Evolutionary conservation across 129 eudicot genomes (phyloP), one percentile per base, ranked within the genome.

Genomic region (Helianthus tuberosus): DNA sequence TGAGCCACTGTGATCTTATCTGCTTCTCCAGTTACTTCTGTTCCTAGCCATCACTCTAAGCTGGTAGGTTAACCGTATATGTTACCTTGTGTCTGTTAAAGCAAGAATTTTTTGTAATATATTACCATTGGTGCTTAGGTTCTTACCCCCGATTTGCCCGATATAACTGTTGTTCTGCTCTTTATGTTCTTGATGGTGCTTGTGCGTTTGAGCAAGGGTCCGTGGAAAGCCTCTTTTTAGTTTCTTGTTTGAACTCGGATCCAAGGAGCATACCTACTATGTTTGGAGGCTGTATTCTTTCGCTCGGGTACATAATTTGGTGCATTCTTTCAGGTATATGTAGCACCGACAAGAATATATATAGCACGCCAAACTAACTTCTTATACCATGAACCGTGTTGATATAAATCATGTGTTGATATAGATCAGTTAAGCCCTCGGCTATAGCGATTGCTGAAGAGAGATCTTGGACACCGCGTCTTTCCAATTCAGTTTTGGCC

Each of bases 201-300:
- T 94, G 98, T 83, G 97, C 96, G 54, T 94, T 94, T 77, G 98
- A 94, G 90, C 98, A 94, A 94, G 98, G 68, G 97, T 96, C 51
- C 96, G 98, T 74, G 97, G 97, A 64, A 94, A 94, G 65, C 93
- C 97, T 77, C 84, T 91, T 58, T 94, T 94, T 51, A 85, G 73
- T 69, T 94, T 94, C 79, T 85, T 94, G 82, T 94, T 94, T 82
- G 98, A 90, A 75, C 97, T 91, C 12, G 97, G 93, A 15, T 86
- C 97, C 10, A 94, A 91, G 82, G 98, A 94, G 81, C 98, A 94
- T 75, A 91, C 89, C 59, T 94, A 94, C 81, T 94, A 94, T 69
- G 97, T 94, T 59, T 94, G 98, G 98, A 90, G 97, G 84, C 82
- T 94, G 38, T 94, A 94, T 80, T 94, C 98, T 49, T 94, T 94